phyloP scores from a whole-genome alignment of 805 yeast species.

The Sugiyamaella mastotermitis region DNA sequence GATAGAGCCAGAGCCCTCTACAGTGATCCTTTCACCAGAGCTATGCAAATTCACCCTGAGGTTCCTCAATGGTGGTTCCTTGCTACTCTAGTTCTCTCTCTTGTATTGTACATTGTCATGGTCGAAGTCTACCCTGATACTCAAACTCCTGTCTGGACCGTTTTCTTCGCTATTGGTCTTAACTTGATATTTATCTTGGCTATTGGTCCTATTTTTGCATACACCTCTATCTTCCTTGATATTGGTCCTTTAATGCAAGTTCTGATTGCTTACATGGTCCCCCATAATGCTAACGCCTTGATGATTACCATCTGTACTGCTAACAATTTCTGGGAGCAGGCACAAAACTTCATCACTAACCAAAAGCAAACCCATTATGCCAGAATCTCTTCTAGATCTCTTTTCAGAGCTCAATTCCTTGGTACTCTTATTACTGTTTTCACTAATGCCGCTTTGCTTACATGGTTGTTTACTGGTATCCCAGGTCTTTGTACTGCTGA shows the following conservation, averaged over 20 bases:
- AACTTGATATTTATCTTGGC: slow-evolving; percentile 58
- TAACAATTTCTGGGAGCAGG: slow-evolving; percentile 37
- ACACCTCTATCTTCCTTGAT: slow-evolving; percentile 51
- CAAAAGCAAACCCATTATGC: slow-evolving; percentile 56
- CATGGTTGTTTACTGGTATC: slow-evolving; percentile 38
- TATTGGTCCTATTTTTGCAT: slow-evolving; percentile 52
- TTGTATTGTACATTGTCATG: slow-evolving; percentile 22
- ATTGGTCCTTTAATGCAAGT: slow-evolving; percentile 58
- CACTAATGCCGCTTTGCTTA: slow-evolving; percentile 37
- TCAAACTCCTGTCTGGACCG: slow-evolving; percentile 36
- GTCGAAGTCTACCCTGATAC: slow-evolving; percentile 19
- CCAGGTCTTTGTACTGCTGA: slow-evolving; percentile 38
- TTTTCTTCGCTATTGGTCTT: slow-evolving; percentile 48
- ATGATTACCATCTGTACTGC: slow-evolving; percentile 27
- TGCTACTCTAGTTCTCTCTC: slow-evolving; percentile 40
- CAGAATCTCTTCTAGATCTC: slow-evolving; percentile 47
- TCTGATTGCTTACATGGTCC: slow-evolving; percentile 58
- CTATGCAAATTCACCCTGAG: slow-evolving; percentile 9
- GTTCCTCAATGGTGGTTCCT: slow-evolving; percentile 55
- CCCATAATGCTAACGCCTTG: slow-evolving; percentile 37
- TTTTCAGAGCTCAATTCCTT: slow-evolving; percentile 22
- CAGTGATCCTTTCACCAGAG: slow-evolving; percentile 12
- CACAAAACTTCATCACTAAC: slow-evolving; percentile 47
- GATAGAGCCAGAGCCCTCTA: slow-evolving; percentile 8
- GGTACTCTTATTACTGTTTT: slow-evolving; percentile 37